These are phyloP conservation scores for Jaminaea rosea DNA, from an alignment of 1,284 basidiomycete genomes.

Conservation along the genomic window DNA sequence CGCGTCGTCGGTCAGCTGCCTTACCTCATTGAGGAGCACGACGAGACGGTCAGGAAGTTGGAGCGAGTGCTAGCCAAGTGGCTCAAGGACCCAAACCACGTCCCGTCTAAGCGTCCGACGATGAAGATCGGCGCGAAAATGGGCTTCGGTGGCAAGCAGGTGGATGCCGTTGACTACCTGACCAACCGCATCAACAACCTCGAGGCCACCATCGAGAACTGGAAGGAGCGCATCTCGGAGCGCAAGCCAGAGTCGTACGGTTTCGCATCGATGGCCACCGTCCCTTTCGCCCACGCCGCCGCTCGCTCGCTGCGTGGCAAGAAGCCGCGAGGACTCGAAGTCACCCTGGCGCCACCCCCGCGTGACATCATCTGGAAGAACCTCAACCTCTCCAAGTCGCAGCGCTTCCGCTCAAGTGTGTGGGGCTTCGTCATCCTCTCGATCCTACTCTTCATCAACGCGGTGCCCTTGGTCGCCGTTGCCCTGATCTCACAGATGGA, in stretches of 20 bases:
- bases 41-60: constrained; percentile 71
- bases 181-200: constrained; percentile 31
- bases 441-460: constrained; percentile 38
- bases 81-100: constrained; percentile 63
- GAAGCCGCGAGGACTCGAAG: constrained; percentile 24
- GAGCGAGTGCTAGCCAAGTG: constrained; percentile 75
- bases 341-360: constrained; percentile 35
- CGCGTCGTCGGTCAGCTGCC: constrained; percentile 65
- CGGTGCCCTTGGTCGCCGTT: constrained; percentile 33
- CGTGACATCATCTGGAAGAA: constrained; percentile 44
- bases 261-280: constrained; percentile 40
- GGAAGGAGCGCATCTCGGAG: constrained; percentile 31
- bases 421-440: constrained; percentile 30
- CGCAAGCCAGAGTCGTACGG: constrained; percentile 40
- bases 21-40: constrained; percentile 72
- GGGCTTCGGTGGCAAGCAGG: constrained; percentile 65
- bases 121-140: constrained; percentile 63
- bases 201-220: constrained; percentile 49
- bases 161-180: constrained; percentile 44
- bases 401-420: constrained; percentile 23
- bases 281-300: constrained; percentile 39
- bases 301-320: constrained; percentile 27
- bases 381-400: constrained; percentile 20
- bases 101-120: constrained; percentile 65
- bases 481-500: constrained; percentile 40